These are phyloP conservation scores for Puccinia horiana DNA, from an alignment of 1,284 basidiomycete genomes.

Conservation along the genomic window DNA sequence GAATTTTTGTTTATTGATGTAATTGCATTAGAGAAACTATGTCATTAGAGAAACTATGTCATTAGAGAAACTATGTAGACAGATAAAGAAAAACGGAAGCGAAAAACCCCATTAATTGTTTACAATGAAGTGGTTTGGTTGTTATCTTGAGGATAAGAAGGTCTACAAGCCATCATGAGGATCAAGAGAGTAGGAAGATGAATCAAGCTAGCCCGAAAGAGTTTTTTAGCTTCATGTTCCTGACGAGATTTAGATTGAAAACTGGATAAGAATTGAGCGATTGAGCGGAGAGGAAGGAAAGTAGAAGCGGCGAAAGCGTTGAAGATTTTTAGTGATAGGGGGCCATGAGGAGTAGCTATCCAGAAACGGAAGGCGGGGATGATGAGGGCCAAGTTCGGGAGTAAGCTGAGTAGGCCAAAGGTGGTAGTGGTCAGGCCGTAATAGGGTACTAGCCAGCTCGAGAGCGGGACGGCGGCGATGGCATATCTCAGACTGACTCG, in stretches of 20 bases:
- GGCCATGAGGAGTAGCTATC: constrained; percentile 52
- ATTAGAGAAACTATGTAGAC: too few relatives aligned
- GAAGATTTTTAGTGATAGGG: not conserved
- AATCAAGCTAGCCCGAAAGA: constrained; percentile 84
- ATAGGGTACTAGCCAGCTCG: constrained; percentile 76
- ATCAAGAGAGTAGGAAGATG: constrained; percentile 87
- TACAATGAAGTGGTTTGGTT: constrained; percentile 11
- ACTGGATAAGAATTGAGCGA: constrained; percentile 50
- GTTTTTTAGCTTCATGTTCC: constrained; percentile 72
- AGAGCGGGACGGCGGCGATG: constrained; percentile 74
- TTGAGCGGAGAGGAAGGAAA: constrained; percentile 56
- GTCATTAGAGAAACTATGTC: too few relatives aligned
- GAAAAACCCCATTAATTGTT: too few relatives aligned
- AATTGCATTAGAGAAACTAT: too few relatives aligned
- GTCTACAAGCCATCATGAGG: constrained; percentile 74
- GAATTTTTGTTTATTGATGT: too few relatives aligned
- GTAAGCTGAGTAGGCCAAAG: constrained; percentile 75
- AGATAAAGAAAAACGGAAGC: too few relatives aligned
- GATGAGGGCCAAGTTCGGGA: constrained; percentile 75
- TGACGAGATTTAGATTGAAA: constrained; percentile 58
- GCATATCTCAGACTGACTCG: constrained; percentile 83
- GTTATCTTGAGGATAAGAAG: constrained; percentile 52
- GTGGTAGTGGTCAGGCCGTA: constrained; percentile 83
- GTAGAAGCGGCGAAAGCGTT: constrained; percentile 60
- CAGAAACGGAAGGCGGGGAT: constrained; percentile 76